These are phyloP conservation scores for Bipolaris victoriae DNA, from an alignment of 2,329 filamentous ascomycete species.

Conservation along the genomic window DNA sequence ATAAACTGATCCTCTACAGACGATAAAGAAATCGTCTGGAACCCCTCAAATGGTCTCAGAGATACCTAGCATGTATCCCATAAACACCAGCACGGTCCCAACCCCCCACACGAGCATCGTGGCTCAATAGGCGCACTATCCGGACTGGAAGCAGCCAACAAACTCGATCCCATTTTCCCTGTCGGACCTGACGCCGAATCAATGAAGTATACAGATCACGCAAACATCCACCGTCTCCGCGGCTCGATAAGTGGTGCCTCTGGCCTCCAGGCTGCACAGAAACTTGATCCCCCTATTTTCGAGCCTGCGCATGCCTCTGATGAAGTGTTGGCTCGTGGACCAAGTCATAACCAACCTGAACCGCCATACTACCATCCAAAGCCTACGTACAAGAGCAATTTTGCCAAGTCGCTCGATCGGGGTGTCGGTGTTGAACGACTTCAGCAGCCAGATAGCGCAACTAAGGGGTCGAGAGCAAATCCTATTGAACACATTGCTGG, in stretches of 20 bases:
- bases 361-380: constrained; percentile 13
- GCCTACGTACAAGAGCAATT: constrained; percentile 7
- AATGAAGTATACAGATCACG: constrained; percentile 14
- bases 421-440: neutral
- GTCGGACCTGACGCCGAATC: constrained; percentile 9
- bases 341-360: constrained; percentile 10
- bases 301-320: neutral
- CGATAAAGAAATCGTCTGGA: constrained; percentile 6
- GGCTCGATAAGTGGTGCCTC: constrained; percentile 17
- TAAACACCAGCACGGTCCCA: constrained; percentile 2
- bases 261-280: constrained; percentile 14
- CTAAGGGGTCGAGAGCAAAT: constrained; percentile 5
- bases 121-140: constrained; percentile 20
- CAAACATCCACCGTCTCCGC: constrained; percentile 15
- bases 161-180: constrained; percentile 20
- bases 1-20: neutral
- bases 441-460: neutral
- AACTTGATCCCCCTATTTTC: constrained; percentile 17
- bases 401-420: constrained; percentile 4
- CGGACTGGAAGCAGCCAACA: constrained; percentile 18
- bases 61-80: constrained; percentile 3
- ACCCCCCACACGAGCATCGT: constrained; percentile 19
- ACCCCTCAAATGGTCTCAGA: constrained; percentile 6
- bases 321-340: constrained; percentile 4
- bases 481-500: neutral